Evolutionary conservation across 2,329 filamentous ascomycete species (phyloP).

Genomic region (Myriosclerotinia duriaeana): DNA sequence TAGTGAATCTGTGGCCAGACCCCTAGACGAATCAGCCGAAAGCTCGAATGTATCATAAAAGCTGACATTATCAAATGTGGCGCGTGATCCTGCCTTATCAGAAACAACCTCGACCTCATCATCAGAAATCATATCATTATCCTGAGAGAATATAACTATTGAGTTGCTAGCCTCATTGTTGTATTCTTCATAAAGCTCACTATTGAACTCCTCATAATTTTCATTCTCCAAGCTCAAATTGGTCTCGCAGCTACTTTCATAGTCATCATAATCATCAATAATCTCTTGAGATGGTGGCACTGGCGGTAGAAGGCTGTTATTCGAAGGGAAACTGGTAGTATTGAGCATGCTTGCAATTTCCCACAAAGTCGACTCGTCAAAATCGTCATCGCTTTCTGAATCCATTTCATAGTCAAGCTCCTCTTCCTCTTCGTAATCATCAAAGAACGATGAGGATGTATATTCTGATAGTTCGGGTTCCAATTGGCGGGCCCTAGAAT

Average conservation of each 20-base stretch:
- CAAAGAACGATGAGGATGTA: conserved; percentile 52
- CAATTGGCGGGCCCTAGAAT: conserved; percentile 34
- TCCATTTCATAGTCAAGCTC: conserved; percentile 41
- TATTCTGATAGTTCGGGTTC: conserved; percentile 34
- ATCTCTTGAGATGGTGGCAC: conserved; percentile 14
- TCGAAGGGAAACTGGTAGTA: conserved; percentile 52
- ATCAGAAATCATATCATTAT: not conserved
- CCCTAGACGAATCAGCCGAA: not conserved
- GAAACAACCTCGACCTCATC: conserved; percentile 11
- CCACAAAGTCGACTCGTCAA: conserved; percentile 62
- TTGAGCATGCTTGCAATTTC: conserved; percentile 62
- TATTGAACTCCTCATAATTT: conserved; percentile 12
- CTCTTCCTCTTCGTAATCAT: conserved; percentile 54
- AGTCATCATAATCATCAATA: conserved; percentile 31
- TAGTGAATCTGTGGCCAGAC: conserved; percentile 21
- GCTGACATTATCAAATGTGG: not conserved
- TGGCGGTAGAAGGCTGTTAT: conserved; percentile 50
- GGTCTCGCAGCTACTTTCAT: conserved; percentile 26
- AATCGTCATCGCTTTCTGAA: conserved; percentile 42
- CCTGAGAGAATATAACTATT: conserved; percentile 16
- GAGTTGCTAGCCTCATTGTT: not conserved
- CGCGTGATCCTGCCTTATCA: not conserved
- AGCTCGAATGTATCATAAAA: not conserved
- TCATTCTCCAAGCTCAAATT: conserved; percentile 27
- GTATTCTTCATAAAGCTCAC: not conserved